Evolutionary conservation across 2,329 filamentous ascomycete genomes (phyloP), one percentile per base, ranked within the genome.

Genomic region (Grosmannia clavigera): DNA sequence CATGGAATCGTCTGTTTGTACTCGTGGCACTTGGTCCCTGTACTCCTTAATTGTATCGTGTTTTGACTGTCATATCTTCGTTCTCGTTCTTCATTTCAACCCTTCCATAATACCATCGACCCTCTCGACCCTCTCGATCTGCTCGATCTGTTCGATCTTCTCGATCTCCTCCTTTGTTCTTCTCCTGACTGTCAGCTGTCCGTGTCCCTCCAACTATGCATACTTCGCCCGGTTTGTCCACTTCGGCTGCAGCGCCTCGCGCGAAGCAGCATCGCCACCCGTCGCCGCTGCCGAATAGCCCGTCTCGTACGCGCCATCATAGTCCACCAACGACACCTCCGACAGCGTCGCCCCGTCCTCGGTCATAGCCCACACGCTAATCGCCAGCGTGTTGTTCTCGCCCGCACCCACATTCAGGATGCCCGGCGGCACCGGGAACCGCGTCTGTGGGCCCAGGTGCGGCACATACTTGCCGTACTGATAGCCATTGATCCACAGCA

Each of bases 401-500:
- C 76, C 75, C 67, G 88, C 85, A 19, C 77, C 75, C 68, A 88
- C 85, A 67, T 90, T 80, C 64, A 87, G 72, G 35, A 90, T 72
- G 27, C 85, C 85, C 71, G 87, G 79, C 0, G 86, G 86, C 9
- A 90, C 81, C 4, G 85, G 85, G 71, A 82, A 90, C 4, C 70
- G 74, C 0, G 77, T 81, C 73, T 90, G 85, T 4, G 87, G 87
- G 0, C 87, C 86, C 27, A 90, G 73, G 64, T 88, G 85, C 65
- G 81, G 83, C 5, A 81, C 70, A 54, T 68, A 72, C 64, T 73
- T 72, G 57, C 74, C 73, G 62, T 82, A 88, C 71, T 88, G 85
- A 71, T 82, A 89, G 2, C 86, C 86, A 66, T 89, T 89, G 56
- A 89, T 80, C 65, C 79, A 89, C 6, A 89, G 68, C 71, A 86